phyloP scores from a whole-genome alignment of 345 rosid species.

The Acer negundo region DNA sequence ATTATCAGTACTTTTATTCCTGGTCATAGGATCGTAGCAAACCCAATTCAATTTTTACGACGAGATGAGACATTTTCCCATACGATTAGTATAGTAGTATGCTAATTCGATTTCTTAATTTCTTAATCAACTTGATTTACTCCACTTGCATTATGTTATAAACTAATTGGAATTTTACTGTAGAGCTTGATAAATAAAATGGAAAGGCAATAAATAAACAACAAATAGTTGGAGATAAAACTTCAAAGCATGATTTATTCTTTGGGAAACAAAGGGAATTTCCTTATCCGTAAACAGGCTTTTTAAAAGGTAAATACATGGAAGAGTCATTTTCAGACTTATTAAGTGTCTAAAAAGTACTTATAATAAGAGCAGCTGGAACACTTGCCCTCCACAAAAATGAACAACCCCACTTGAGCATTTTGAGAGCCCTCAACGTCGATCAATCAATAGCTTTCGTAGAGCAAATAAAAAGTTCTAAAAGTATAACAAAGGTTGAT shows the following conservation, averaged over 20 bases:
- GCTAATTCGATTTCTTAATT: too few relatives aligned
- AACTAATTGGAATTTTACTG: neutral
- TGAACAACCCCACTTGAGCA: neutral
- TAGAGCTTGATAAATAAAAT: neutral
- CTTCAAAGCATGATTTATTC: neutral
- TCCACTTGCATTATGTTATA: neutral
- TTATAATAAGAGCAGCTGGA: conserved; percentile 7
- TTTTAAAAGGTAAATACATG: conserved; percentile 2
- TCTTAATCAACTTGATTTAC: too few relatives aligned
- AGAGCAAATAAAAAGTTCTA: neutral
- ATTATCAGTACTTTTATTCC: too few relatives aligned
- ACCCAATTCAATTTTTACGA: too few relatives aligned
- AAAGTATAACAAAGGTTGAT: neutral
- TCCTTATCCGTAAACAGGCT: conserved; percentile 3
- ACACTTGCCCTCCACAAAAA: conserved; percentile 17
- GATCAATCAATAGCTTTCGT: neutral
- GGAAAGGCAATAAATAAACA: neutral
- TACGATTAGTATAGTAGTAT: too few relatives aligned
- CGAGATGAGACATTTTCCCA: too few relatives aligned
- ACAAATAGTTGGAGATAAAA: neutral
- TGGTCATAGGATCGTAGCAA: neutral
- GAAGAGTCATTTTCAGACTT: conserved; percentile 17
- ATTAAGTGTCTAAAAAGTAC: neutral
- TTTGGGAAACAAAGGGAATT: conserved; percentile 22
- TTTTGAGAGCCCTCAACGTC: neutral